Evolutionary conservation across 176 grass and related monocot species (phyloP), one percentile per base, ranked within the genome.

Genomic region (Rhynchospora tenuis): DNA sequence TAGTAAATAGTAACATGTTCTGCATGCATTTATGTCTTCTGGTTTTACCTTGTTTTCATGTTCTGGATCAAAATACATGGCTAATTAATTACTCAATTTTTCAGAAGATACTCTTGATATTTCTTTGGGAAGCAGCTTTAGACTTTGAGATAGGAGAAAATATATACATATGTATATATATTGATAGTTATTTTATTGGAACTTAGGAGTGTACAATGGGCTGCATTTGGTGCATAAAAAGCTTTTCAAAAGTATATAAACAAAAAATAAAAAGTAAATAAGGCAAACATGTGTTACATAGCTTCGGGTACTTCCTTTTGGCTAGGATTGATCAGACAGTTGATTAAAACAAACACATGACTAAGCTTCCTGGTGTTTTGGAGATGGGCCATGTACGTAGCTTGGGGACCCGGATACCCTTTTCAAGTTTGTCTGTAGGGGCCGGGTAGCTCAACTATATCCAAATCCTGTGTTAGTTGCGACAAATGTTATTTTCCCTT

Each of bases 381-480:
- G 71, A 52, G 71, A 75, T 5, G 46, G 46, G 11, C 46, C 22
- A 75, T 51, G 20, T 23, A 23, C n/a, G n/a, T 22, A 51, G 46
- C 51, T 74, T 24, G 45, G 51, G 71, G 71, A 46, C 26, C 71
- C 71, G 71, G 71, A 46, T 15, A 45, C 71, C 2, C 50, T 26
- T 4, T 52, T 54, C 23, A 75, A 1, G 3, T 74, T 73, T 73
- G 14, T 50, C 47, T 75, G 22, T 54, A 52, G 72, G 47, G 10
- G n/a, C n/a, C n/a, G n/a, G 72, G 72, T 75, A 74, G 71, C 11
- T 76, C 23, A 75, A 54, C 73, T 51, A 9, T 50, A 73, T 52
- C 20, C 10, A 70, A 42, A 43, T 60, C n/a, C 58, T 60, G 22
- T 7, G 65, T 19, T 74, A 27, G 19, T 59, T 59, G 71, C 71